A percentile compares a stretch with the other conserved stretches of the same genome.
Evolutionary conservation across 208 protist genomes (phyloP).

Genomic region (Crithidia expoeki): DNA sequence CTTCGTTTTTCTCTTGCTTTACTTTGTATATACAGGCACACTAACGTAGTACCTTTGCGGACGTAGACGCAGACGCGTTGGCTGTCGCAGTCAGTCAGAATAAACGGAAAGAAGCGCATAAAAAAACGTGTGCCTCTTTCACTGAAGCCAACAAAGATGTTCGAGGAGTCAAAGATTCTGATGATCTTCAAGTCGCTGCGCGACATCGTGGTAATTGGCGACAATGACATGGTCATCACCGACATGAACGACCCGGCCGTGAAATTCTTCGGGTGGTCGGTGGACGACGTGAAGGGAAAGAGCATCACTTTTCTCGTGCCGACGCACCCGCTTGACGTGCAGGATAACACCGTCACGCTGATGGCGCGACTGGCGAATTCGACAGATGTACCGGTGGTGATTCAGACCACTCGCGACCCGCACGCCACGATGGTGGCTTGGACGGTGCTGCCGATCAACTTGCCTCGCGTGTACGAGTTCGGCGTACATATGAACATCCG

Average conservation of each 20-base stretch:
- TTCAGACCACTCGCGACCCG: conserved; percentile 87
- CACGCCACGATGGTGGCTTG: conserved; percentile 89
- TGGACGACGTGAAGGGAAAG: conserved; percentile 78
- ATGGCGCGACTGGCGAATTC: conserved; percentile 65
- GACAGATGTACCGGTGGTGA: conserved; percentile 74
- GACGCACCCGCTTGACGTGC: conserved; percentile 82
- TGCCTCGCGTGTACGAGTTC: conserved; percentile 87
- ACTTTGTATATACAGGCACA: too few relatives aligned
- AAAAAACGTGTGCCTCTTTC: background rate
- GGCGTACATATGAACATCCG: conserved; percentile 89
- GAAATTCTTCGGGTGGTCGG: conserved; percentile 81
- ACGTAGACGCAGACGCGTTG: too few relatives aligned
- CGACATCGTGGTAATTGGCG: conserved; percentile 89
- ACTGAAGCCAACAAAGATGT: conserved; percentile 38
- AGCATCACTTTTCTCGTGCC: conserved; percentile 91
- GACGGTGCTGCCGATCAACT: conserved; percentile 79
- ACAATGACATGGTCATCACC: conserved; percentile 90
- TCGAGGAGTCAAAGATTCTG: conserved; percentile 78
- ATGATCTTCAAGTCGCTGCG: conserved; percentile 88
- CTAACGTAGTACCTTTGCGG: too few relatives aligned
- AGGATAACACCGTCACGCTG: conserved; percentile 82
- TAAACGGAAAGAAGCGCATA: too few relatives aligned
- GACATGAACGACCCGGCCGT: conserved; percentile 83
- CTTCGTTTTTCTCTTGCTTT: background rate
- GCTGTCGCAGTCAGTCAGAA: too few relatives aligned